Base-by-base conservation (phyloP, 2,329 filamentous ascomycete species). In the Neobulgaria alba region DNA sequence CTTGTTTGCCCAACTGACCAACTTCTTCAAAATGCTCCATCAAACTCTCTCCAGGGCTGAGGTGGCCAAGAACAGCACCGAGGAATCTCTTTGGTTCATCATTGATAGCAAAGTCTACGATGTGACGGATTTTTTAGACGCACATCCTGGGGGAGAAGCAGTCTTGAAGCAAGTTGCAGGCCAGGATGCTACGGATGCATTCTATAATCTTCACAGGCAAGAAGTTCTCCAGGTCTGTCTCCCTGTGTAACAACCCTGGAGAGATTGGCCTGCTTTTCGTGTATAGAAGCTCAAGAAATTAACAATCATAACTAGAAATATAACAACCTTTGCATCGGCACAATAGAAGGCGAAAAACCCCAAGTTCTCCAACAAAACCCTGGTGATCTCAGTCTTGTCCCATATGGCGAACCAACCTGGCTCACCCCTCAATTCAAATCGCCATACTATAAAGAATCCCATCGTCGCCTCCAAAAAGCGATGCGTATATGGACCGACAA, bases 191-290 rank as follows among this genome's bases (percentile, higher is more conserved):
- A 94, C 87, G 2, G 67, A 73, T 26, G 82, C 82, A 42, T 94
- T 93, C 64, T 94, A 93, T 75, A 93, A 93, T 68, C 78, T 95
- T 39, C 88, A 95, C 66, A 73, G 87, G 18, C 86, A 94, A 53
- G 87, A 94, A 63, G 85, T 93, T n/a, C 73, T 94, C 9, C 68
- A 79, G 23, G 23, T 26, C 12, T 7, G 23, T 26, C n/a, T n/a
- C n/a, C n/a, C n/a, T n/a, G n/a, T n/a, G n/a, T n/a, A n/a, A n/a
- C n/a, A n/a, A n/a, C n/a, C n/a, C n/a, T n/a, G n/a, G n/a, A n/a
- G n/a, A n/a, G n/a, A n/a, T n/a, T n/a, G n/a, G n/a, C n/a, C n/a
- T n/a, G n/a, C n/a, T n/a, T n/a, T n/a, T n/a, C n/a, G n/a, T n/a
- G n/a, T n/a, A n/a, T n/a, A n/a, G n/a, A n/a, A n/a, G n/a, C n/a